These are phyloP conservation scores for Triticum aestivum DNA, from an alignment of 176 grass and related monocot genomes.

Conservation along the genomic window DNA sequence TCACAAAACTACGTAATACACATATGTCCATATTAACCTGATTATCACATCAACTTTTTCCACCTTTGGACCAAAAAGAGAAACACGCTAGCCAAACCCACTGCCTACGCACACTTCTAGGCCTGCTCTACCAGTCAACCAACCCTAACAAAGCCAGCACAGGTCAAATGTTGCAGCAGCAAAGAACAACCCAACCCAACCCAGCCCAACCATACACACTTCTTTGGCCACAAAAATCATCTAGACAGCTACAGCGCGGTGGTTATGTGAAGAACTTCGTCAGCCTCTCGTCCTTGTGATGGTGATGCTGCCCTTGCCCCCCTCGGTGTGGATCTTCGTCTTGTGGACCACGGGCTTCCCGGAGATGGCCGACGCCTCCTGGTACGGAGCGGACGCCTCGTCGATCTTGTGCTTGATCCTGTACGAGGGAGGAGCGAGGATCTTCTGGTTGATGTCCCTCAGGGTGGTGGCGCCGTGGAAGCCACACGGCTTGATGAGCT, in stretches of 20 bases:
- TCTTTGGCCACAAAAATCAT: neutral
- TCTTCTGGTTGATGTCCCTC: conserved; percentile 74
- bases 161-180: conserved; percentile 20
- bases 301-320: conserved; percentile 83
- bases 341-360: conserved; percentile 81
- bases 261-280: neutral
- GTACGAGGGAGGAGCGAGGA: conserved; percentile 57
- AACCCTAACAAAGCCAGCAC: conserved; percentile 3
- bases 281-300: conserved; percentile 82
- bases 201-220: neutral
- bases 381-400: conserved; percentile 8
- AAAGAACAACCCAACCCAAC: neutral
- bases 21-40: neutral
- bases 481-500: conserved; percentile 81
- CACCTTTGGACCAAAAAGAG: neutral
- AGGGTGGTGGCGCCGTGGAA: conserved; percentile 57
- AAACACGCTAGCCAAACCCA: neutral
- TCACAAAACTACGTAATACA: neutral
- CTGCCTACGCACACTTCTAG: neutral
- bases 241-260: neutral
- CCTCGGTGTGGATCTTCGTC: conserved; percentile 89
- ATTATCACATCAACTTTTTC: neutral
- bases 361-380: conserved; percentile 67
- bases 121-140: neutral
- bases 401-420: conserved; percentile 75